phyloP scores from a whole-genome alignment of 2,329 filamentous ascomycete genomes.

The Alternaria conjuncta region DNA sequence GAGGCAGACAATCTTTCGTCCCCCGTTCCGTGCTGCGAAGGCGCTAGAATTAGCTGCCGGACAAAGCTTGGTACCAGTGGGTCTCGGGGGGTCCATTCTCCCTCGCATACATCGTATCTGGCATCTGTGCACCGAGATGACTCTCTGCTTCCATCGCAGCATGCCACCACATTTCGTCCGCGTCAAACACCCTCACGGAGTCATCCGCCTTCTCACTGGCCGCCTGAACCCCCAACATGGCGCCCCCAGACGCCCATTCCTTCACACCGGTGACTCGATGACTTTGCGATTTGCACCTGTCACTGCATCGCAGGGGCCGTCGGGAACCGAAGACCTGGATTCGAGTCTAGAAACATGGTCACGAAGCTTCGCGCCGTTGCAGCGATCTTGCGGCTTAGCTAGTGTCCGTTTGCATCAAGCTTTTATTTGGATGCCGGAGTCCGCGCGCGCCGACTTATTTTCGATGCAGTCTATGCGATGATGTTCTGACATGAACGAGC shows the following conservation, averaged over 20 bases:
- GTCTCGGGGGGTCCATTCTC: neutral
- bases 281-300: constrained; percentile 1
- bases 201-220: constrained; percentile 1
- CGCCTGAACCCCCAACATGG: constrained; percentile 11
- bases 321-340: neutral
- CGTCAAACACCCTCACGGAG: neutral
- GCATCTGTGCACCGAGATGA: neutral
- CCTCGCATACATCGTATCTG: neutral
- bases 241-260: neutral
- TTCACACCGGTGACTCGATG: constrained; percentile 5
- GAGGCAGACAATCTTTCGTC: neutral
- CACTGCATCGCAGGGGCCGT: constrained; percentile 5
- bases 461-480: neutral
- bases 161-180: neutral
- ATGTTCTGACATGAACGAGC: neutral
- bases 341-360: neutral
- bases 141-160: neutral
- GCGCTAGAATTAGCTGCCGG: constrained; percentile 6
- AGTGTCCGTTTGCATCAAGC: neutral
- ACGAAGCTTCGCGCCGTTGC: neutral
- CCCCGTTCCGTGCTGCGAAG: neutral
- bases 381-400: constrained; percentile 3
- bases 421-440: neutral
- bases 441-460: neutral
- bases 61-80: constrained; percentile 3